Conservation (phyloP, 768 basidiomycete species). For the Lyophyllum decastes region DNA sequence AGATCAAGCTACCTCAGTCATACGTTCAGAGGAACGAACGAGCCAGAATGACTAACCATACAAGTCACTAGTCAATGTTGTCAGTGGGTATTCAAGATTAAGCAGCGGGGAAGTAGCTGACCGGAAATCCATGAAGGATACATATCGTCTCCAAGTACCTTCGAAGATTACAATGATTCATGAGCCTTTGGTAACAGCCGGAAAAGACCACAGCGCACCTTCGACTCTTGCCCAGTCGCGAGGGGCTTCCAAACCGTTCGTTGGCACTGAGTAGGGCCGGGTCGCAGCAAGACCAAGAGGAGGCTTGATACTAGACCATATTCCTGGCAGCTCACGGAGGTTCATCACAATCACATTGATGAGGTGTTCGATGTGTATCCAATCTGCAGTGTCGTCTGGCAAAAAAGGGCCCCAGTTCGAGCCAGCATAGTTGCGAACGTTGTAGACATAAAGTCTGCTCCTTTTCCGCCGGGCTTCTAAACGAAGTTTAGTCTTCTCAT, state of each 20-base stretch:
- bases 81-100: not conserved
- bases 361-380: slow-evolving; percentile 65
- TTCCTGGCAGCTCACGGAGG: slow-evolving; percentile 43
- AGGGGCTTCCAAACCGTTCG: slow-evolving; percentile 23
- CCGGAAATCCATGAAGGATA: slow-evolving; percentile 83
- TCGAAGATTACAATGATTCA: not conserved
- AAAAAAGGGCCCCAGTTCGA: slow-evolving; percentile 65
- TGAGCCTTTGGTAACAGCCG: not conserved
- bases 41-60: slow-evolving; percentile 33
- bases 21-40: not conserved
- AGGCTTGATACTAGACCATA: slow-evolving; percentile 41
- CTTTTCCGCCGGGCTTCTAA: slow-evolving; percentile 38
- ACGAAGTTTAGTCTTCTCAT: slow-evolving; percentile 25
- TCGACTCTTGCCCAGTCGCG: slow-evolving; percentile 76
- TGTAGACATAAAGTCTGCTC: slow-evolving; percentile 64
- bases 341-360: slow-evolving; percentile 56
- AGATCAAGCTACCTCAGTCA: not conserved
- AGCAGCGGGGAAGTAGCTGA: slow-evolving; percentile 22
- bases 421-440: slow-evolving; percentile 58
- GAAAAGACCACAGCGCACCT: slow-evolving; percentile 30
- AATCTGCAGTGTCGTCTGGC: slow-evolving; percentile 46
- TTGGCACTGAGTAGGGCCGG: slow-evolving; percentile 56
- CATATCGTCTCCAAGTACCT: slow-evolving; percentile 70
- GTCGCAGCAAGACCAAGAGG: slow-evolving; percentile 52
- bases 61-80: slow-evolving; percentile 33